phyloP scores from a whole-genome alignment of 257 asterid species.

The Solanum habrochaites region DNA sequence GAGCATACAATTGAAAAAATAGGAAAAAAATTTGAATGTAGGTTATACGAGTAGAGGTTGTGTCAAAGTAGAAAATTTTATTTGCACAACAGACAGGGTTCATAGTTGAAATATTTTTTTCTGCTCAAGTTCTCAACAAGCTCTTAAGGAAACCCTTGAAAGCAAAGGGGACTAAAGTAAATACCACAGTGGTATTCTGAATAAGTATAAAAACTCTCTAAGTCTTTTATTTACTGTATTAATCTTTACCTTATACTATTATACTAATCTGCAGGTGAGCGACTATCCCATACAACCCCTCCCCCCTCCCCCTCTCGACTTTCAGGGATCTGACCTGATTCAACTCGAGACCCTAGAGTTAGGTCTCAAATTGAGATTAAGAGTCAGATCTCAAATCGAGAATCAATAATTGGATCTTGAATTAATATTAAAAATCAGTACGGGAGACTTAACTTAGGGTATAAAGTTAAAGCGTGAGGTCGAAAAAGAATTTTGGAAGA shows the following conservation, averaged over 20 bases:
- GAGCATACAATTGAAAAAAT: neutral
- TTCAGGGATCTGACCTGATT: neutral
- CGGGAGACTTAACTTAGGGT: neutral
- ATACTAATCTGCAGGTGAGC: neutral
- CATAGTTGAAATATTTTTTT: neutral
- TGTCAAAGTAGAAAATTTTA: neutral
- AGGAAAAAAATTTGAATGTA: no score
- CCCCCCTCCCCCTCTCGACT: no score
- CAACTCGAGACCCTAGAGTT: neutral
- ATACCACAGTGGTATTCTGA: neutral
- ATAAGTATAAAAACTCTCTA: no score
- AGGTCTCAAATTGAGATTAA: neutral
- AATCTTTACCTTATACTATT: neutral
- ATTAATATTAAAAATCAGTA: no score
- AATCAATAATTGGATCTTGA: neutral
- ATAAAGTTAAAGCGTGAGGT: neutral
- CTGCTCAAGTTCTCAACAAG: neutral
- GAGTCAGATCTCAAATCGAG: neutral
- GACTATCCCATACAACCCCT: neutral
- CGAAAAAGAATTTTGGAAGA: neutral
- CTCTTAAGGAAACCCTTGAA: neutral
- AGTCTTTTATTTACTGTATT: neutral
- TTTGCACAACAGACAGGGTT: neutral
- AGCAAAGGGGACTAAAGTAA: neutral
- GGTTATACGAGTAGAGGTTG: neutral